Evolutionary conservation across 2,329 filamentous ascomycete genomes (phyloP), one percentile per base, ranked within the genome.

Genomic region (Claviceps quebecensis): DNA sequence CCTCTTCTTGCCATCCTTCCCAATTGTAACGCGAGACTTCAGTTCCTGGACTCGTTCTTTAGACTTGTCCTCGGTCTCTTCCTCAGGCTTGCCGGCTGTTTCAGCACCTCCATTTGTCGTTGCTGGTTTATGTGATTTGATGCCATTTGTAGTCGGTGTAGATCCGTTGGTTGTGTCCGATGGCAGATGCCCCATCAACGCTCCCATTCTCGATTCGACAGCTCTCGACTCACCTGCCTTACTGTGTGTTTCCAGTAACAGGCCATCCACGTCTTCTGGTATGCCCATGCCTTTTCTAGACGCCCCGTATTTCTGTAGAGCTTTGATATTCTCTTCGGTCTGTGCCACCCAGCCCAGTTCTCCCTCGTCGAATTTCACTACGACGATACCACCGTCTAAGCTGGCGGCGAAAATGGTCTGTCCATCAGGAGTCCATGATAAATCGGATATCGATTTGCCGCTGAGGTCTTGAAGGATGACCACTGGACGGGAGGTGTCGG

Each of bases 1-100:
- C 51, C 93, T 80, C 70, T 98, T 98, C 70, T 93, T 97, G 34
- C 93, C 93, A 57, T 98, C 91, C 65, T 96, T 97, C 0, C 88
- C 95, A 54, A 96, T 84, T 0, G 91, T 96, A 3, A 97, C 90
- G 49, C 93, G 80, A 55, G 91, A 87, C 67, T 97, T 97, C 56
- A 97, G 69, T 59, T 73, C 72, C 55, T 71, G 74, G 60, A 80
- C 73, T 53, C 76, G 69, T 54, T 78, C 72, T 1, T 72, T 75
- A 4, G 70, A 63, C 63, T 80, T 78, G 56, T 78, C 74, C 1
- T 71, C 71, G 8, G 66, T 67, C 56, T 80, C 76, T 49, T 75
- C 69, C 4, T 67, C 65, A 2, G 62, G 56, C n/a, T 60, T 59
- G 22, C 60, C 58, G 9, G 59, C 53, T 39, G 64, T 57, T 48